These are phyloP conservation scores for Malassezia yamatoensis DNA, from an alignment of 1,284 basidiomycete genomes.

Conservation along the genomic window DNA sequence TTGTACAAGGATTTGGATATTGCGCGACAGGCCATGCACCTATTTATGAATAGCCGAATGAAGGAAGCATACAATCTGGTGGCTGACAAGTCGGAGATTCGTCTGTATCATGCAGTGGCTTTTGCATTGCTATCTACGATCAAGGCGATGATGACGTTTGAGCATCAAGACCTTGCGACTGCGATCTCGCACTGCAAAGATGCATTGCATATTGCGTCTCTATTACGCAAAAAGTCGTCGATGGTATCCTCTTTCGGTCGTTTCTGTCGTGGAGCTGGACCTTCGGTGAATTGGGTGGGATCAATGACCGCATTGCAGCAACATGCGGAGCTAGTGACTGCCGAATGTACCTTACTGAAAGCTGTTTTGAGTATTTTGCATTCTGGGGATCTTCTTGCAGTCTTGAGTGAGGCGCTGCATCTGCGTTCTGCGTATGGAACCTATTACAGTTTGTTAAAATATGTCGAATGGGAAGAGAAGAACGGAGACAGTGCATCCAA, in stretches of 20 bases:
- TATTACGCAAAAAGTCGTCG: conserved; percentile 36
- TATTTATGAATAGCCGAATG: conserved; percentile 47
- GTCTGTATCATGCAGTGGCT: conserved; percentile 45
- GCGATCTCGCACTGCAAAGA: conserved; percentile 46
- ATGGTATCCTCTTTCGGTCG: conserved; percentile 35
- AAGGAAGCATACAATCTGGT: conserved; percentile 42
- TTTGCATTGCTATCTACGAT: conserved; percentile 43
- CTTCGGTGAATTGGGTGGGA: conserved; percentile 26
- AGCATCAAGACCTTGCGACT: conserved; percentile 39
- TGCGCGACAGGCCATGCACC: conserved; percentile 33
- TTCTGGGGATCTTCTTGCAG: conserved; percentile 44
- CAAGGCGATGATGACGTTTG: conserved; percentile 48
- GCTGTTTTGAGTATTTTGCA: conserved; percentile 43
- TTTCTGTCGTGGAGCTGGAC: conserved; percentile 42
- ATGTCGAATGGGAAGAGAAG: conserved; percentile 39
- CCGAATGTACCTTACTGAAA: conserved; percentile 41
- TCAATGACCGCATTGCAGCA: conserved; percentile 40
- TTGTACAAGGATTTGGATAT: conserved; percentile 31
- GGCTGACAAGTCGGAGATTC: conserved; percentile 29
- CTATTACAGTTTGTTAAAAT: conserved; percentile 43
- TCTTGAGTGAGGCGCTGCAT: conserved; percentile 44
- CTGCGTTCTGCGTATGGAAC: conserved; percentile 46
- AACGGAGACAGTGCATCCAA: conserved; percentile 13
- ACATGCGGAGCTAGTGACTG: conserved; percentile 44
- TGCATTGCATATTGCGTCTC: conserved; percentile 31